Evolutionary conservation across 2,329 filamentous ascomycete genomes (phyloP).

Genomic region (Macrophomina phaseolina): DNA sequence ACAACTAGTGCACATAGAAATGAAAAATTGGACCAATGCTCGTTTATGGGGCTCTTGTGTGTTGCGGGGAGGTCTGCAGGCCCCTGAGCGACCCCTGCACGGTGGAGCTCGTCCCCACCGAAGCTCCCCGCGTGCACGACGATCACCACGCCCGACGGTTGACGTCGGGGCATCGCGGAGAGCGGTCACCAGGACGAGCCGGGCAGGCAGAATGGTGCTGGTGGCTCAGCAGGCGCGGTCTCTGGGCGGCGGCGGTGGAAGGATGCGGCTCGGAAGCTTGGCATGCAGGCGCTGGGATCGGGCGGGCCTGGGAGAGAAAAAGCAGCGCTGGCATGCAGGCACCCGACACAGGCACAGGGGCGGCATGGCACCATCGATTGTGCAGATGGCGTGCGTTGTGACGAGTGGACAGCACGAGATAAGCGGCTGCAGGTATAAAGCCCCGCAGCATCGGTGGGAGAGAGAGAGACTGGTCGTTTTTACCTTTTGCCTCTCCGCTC

Average conservation of each 20-base stretch:
- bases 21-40: neutral
- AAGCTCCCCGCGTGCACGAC: slow-evolving; percentile 3
- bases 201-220: neutral
- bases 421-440: slow-evolving; percentile 19
- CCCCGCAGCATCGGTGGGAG: slow-evolving; percentile 5
- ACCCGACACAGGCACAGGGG: slow-evolving; percentile 12
- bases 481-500: slow-evolving; percentile 16
- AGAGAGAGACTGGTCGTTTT: neutral
- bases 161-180: slow-evolving; percentile 2
- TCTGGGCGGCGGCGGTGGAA: neutral
- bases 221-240: neutral
- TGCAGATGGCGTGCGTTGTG: slow-evolving; percentile 21
- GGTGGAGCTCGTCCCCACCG: slow-evolving; percentile 19
- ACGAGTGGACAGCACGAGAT: neutral
- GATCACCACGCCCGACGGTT: slow-evolving; percentile 13
- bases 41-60: neutral
- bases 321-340: slow-evolving; percentile 8
- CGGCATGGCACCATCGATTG: slow-evolving; percentile 11
- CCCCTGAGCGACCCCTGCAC: slow-evolving; percentile 11
- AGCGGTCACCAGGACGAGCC: neutral
- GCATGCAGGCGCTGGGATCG: slow-evolving; percentile 20
- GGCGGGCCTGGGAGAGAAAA: neutral
- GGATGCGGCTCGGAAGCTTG: slow-evolving; percentile 27
- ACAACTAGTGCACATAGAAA: slow-evolving; percentile 4
- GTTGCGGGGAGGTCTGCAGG: slow-evolving; percentile 2